phyloP scores from a whole-genome alignment of 331 rosid species.

The Erythrophleum ivorense region DNA sequence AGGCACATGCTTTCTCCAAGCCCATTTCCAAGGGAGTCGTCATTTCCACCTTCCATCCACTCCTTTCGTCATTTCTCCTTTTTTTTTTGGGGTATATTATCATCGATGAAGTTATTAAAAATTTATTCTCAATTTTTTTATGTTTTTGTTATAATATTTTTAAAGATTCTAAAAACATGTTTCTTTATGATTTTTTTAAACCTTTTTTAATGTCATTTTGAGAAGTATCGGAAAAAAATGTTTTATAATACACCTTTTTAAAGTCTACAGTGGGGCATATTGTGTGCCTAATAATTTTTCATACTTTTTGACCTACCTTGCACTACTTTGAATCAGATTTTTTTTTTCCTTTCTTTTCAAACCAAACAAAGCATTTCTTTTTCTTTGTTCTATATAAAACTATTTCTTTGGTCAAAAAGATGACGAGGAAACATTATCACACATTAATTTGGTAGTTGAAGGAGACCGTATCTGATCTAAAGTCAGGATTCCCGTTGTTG shows the following conservation, averaged over 20 bases:
- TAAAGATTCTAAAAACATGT: too few relatives aligned
- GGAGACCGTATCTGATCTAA: neutral
- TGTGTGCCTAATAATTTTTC: neutral
- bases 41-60: too few relatives aligned
- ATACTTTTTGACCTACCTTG: neutral
- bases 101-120: neutral
- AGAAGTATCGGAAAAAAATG: too few relatives aligned
- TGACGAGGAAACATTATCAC: neutral
- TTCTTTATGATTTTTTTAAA: too few relatives aligned
- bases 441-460: neutral
- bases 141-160: too few relatives aligned
- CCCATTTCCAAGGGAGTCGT: neutral
- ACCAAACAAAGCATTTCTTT: neutral
- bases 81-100: neutral
- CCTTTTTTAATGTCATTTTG: too few relatives aligned
- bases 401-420: neutral
- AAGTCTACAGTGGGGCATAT: neutral
- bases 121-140: neutral
- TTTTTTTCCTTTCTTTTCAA: neutral
- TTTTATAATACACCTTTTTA: too few relatives aligned
- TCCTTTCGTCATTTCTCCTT: neutral
- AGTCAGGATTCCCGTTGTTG: neutral
- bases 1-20: too few relatives aligned
- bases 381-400: neutral
- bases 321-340: neutral